Conservation (phyloP, 768 basidiomycete species). For the Collybia mongolica region DNA sequence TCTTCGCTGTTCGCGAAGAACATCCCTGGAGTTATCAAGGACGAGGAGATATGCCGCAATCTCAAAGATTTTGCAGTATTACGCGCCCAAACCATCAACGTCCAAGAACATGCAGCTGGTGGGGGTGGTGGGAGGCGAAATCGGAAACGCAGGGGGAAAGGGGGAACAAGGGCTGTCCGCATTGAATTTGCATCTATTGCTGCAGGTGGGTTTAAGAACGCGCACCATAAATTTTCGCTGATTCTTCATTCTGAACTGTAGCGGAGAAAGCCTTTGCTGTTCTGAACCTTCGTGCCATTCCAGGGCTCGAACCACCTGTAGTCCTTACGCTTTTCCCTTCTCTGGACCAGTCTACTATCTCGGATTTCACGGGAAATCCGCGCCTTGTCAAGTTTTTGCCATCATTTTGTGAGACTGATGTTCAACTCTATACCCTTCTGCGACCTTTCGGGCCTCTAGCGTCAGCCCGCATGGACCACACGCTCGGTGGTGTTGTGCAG, state of each 20-base stretch:
- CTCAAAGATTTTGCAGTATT: neutral
- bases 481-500: conserved; percentile 12
- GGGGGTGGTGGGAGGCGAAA: neutral
- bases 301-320: neutral
- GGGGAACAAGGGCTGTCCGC: neutral
- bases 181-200: neutral
- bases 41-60: neutral
- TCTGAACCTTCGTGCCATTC: conserved; percentile 7
- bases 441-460: conserved; percentile 11
- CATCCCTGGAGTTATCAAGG: neutral
- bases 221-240: neutral
- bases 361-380: conserved; percentile 1
- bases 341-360: neutral
- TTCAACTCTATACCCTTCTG: conserved; percentile 8
- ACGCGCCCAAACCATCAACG: neutral
- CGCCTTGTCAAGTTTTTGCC: conserved; percentile 8
- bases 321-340: conserved; percentile 1
- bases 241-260: neutral
- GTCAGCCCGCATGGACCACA: conserved; percentile 6
- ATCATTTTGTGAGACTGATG: conserved; percentile 1
- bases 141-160: too few species aligned
- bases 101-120: neutral
- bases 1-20: neutral
- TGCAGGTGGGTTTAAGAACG: neutral
- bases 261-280: conserved; percentile 15